Conservation (phyloP, 805 yeast species). For the Isabelozyma rhagii region DNA sequence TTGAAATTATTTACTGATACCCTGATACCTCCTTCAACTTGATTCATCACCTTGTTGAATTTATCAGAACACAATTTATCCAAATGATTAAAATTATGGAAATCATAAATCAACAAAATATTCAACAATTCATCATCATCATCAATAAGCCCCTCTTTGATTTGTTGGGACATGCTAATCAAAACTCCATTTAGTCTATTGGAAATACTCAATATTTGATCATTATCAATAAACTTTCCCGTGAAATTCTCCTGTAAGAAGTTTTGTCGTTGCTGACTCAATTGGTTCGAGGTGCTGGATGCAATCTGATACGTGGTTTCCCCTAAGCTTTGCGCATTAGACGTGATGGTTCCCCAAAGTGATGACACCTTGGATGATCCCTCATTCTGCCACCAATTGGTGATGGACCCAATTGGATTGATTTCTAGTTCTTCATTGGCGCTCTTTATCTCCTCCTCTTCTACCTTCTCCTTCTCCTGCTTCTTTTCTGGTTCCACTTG, state of each 20-base stretch:
- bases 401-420: conserved; percentile 64
- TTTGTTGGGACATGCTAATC: conserved; percentile 37
- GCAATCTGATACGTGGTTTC: conserved; percentile 53
- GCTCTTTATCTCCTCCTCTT: not conserved
- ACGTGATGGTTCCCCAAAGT: conserved; percentile 65
- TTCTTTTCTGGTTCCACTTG: conserved; percentile 11
- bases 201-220: conserved; percentile 26
- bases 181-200: conserved; percentile 30
- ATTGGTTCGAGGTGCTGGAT: conserved; percentile 38
- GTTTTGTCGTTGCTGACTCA: conserved; percentile 38
- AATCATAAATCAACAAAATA: conserved; percentile 57
- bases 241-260: conserved; percentile 21
- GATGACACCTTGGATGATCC: conserved; percentile 66
- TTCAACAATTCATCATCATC: conserved; percentile 48
- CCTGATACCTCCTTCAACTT: conserved; percentile 75
- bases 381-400: conserved; percentile 73
- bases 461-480: not conserved
- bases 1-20: conserved; percentile 52
- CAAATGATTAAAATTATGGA: conserved; percentile 49
- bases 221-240: conserved; percentile 7
- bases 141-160: conserved; percentile 52
- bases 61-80: conserved; percentile 47
- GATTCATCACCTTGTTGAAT: conserved; percentile 63
- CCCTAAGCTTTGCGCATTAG: conserved; percentile 45
- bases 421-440: conserved; percentile 21